Evolutionary conservation across 495 filamentous ascomycete species (phyloP).

Genomic region (Letharia columbiana): DNA sequence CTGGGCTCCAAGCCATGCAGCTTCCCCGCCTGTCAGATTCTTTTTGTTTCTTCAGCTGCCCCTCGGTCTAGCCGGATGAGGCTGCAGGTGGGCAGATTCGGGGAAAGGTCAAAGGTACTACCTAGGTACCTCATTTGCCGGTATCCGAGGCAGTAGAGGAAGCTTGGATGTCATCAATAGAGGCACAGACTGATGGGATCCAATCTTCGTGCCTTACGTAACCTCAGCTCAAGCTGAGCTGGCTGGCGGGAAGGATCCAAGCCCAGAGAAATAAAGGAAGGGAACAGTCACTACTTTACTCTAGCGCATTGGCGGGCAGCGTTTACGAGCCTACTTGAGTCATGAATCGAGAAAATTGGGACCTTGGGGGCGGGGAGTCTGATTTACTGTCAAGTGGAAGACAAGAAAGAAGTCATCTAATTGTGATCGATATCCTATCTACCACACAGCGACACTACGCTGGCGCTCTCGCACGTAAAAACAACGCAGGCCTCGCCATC

Average conservation of each 20-base stretch:
- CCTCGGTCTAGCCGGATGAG: neutral
- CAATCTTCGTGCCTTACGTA: neutral
- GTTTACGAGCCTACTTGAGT: neutral
- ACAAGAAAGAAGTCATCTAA: neutral
- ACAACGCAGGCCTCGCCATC: conserved; percentile 1
- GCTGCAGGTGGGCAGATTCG: neutral
- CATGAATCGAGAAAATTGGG: neutral
- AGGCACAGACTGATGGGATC: neutral
- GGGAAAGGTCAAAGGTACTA: neutral
- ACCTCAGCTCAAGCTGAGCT: neutral
- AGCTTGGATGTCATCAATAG: neutral
- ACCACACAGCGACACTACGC: conserved; percentile 15
- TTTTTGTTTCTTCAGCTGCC: neutral
- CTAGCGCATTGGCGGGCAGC: neutral
- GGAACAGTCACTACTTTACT: neutral
- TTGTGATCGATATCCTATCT: conserved; percentile 1
- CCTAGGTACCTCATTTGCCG: neutral
- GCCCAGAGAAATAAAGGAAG: neutral
- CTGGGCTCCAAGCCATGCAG: neutral
- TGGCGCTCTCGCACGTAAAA: conserved; percentile 18
- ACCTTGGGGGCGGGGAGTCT: neutral
- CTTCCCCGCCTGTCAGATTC: neutral
- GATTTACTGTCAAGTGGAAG: neutral
- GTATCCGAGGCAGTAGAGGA: neutral
- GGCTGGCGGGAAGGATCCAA: neutral